Evolutionary conservation across 345 rosid species (phyloP).

Genomic region (Euphorbia tirucalli): DNA sequence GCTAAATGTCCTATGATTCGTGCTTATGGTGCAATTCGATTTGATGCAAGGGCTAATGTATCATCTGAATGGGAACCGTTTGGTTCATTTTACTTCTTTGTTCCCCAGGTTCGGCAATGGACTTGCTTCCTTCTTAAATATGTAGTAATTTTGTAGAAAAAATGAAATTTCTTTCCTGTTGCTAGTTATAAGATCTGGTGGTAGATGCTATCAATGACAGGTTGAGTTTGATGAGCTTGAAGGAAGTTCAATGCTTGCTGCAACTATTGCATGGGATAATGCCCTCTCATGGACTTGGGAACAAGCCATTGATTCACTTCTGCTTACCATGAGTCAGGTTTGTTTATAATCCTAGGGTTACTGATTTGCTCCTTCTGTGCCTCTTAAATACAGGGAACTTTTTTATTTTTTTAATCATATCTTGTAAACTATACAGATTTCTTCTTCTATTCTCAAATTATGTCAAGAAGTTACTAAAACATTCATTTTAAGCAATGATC

Average conservation of each 20-base stretch:
- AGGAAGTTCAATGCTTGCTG: conserved; percentile 68
- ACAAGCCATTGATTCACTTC: conserved; percentile 48
- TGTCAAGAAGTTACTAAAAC: conserved; percentile 44
- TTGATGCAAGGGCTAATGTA: conserved; percentile 55
- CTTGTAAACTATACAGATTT: conserved; percentile 41
- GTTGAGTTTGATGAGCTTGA: conserved; percentile 81
- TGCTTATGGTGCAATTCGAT: conserved; percentile 86
- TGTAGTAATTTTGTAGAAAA: background rate
- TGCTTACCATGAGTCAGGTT: conserved; percentile 55
- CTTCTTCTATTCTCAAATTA: conserved; percentile 43
- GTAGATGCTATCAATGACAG: conserved; percentile 50
- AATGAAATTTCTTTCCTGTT: conserved; percentile 4
- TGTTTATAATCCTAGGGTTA: background rate
- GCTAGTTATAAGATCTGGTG: conserved; percentile 33
- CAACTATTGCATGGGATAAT: conserved; percentile 75
- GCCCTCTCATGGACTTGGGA: conserved; percentile 60
- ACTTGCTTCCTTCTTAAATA: background rate
- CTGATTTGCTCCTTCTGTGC: too few relatives aligned
- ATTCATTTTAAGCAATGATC: conserved; percentile 55
- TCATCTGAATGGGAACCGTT: conserved; percentile 74
- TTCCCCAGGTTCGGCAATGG: conserved; percentile 64
- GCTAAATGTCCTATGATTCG: conserved; percentile 69
- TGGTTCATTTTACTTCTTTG: conserved; percentile 79
- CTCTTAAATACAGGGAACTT: too few relatives aligned
- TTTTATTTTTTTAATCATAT: background rate